Evolutionary conservation across 306 rosid genomes (phyloP), one percentile per base, ranked within the genome.

Genomic region (Trifolium dubium): DNA sequence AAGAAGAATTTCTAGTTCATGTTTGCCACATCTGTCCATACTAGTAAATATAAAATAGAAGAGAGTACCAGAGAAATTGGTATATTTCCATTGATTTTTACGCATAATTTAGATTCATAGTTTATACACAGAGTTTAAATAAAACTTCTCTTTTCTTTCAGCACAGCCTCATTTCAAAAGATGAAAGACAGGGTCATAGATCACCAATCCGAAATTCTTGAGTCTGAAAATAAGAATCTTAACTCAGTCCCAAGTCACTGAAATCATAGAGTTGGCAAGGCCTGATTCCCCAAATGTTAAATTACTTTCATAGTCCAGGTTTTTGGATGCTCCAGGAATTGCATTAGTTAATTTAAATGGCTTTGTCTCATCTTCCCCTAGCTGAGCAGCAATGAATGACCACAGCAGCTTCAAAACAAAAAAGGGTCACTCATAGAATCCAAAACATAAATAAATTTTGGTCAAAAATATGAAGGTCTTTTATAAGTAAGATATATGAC

Each of bases 221-320:
- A 74, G 75, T 77, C 75, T 73, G 39, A 59, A 70, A 76, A 62
- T 68, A 34, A 17, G 30, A 82, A 65, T 43, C 74, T 77, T 54
- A 63, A 69, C 83, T 91, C 89, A 94, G 67, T 88, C 98, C 99
- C 96, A 92, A 28, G 98, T 83, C 73, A 95, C 94, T 1, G 92
- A 86, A 72, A 95, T 89, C 93, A 95, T 95, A n/a, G 99, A 87
- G 84, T 90, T 90, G 46, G 93, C 92, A 64, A 95, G 89, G 63
- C 99, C 98, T 5, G 99, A 90, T 80, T 88, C 96, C 71, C 77
- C 88, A 19, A 95, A 88, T 37, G 88, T 87, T 59, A 84, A 76
- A 51, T 83, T 80, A 63, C 79, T 79, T 76, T 83, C 86, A 59
- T 83, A 92, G 74, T 88, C 90, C 79, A 95, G 83, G 64, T 49